Evolutionary conservation across 768 basidiomycete genomes (phyloP), one percentile per base, ranked within the genome.

Genomic region (Leccinum variicolor): DNA sequence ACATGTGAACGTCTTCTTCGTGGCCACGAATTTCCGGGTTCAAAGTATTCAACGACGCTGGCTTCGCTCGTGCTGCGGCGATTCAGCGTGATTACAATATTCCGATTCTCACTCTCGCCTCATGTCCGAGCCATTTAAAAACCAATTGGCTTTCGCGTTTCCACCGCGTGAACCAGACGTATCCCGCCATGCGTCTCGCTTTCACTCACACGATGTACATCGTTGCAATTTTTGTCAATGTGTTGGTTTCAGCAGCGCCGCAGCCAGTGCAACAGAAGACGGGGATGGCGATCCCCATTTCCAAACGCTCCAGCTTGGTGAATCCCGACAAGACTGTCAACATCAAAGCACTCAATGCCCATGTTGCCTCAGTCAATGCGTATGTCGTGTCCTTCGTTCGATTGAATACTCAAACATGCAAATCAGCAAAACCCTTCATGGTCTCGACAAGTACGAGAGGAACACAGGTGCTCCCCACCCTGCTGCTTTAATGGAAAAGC

Each of bases 251-350:
- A 13, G 59, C 64, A 3, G 48, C 26, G 31, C 62, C 62, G 10
- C 56, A 45, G 9, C 46, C 51, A 1, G 21, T 6, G 11, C 9
- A 11, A 4, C 17, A 14, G 26, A 58, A 10, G 15, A 25, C 2
- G 19, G 50, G 64, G 10, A 41, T 5, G 0, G 50, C 55, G 4
- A 57, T 65, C 23, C 56, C 63, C 14, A 57, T 64, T 50, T 23
- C 19, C 6, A 64, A 62, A 50, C 61, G 43, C 5, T 36, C 58
- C 3, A 11, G 21, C 3, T 23, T 60, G 2, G 14, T 52, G 6
- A 62, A 65, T 21, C 23, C 33, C 13, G 57, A 60, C 56, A 54
- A 46, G 4, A 55, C 25, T 17, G 56, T 60, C 1, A 34, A 60
- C 15, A 23, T 55, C 6, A 54, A 57, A 0, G 61, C 54, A 15